Conservation (phyloP, 139 green algal species). For the Yamagishiella unicocca region DNA sequence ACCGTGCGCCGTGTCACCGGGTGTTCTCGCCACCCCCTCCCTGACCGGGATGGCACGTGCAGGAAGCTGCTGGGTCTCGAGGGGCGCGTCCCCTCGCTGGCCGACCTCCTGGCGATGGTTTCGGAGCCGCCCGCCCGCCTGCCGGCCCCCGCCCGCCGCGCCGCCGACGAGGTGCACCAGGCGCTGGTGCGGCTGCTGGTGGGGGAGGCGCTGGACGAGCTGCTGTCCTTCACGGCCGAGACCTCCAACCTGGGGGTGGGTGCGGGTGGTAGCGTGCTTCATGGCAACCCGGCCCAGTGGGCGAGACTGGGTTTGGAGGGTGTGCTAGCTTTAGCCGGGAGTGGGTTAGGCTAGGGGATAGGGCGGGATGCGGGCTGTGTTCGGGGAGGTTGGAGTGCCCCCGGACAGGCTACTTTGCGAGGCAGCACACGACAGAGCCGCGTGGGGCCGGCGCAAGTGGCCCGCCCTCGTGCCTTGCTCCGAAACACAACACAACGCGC, state of each 20-base stretch:
- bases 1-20: too few species aligned
- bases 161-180: slow-evolving; percentile 54
- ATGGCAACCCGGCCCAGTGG: neutral
- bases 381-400: too few species aligned
- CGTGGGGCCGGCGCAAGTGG: too few species aligned
- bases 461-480: too few species aligned
- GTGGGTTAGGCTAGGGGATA: too few species aligned
- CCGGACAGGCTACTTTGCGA: too few species aligned
- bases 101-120: slow-evolving; percentile 28
- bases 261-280: neutral
- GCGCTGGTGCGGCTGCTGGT: slow-evolving; percentile 65
- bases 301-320: too few species aligned
- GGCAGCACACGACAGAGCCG: too few species aligned
- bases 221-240: slow-evolving; percentile 6
- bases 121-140: slow-evolving; percentile 25
- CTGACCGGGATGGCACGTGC: too few species aligned
- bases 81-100: slow-evolving; percentile 10
- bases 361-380: too few species aligned
- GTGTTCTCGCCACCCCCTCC: neutral
- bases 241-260: slow-evolving; percentile 13
- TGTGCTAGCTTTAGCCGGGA: too few species aligned
- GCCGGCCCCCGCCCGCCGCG: neutral
- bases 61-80: slow-evolving; percentile 61
- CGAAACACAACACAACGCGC: too few species aligned
- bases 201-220: slow-evolving; percentile 58